Evolutionary conservation across 2,329 filamentous ascomycete genomes (phyloP), one percentile per base, ranked within the genome.

Genomic region (Fragosphaeria purpurea): DNA sequence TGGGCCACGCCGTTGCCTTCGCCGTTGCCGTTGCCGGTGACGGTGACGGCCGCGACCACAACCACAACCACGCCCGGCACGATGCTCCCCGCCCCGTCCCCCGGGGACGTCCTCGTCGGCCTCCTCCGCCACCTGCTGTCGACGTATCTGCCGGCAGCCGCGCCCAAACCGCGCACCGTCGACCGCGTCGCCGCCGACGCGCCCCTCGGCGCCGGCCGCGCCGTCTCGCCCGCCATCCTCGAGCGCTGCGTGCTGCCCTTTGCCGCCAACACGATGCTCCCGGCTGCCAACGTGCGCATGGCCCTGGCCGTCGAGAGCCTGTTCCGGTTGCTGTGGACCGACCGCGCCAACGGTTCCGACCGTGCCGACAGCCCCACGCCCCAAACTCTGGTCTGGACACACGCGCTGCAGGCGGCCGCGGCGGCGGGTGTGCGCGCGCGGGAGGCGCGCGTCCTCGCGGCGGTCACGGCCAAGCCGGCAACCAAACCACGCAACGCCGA

Each of bases 221-320:
- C 30, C 31, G 60, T 80, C 42, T 73, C 72, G 5, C 60, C 65
- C 30, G 58, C 57, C 6, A 74, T 80, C 55, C 62, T 80, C 41
- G 68, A 74, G 59, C 62, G 70, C 42, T 82, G 81, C 59, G 90
- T 81, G 62, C 72, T 88, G 2, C 79, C 79, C 0, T 81, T 76
- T 56, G 71, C 83, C 0, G 84, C 86, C 1, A 82, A 78, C 52
- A 79, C 75, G 0, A 69, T 75, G 11, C 73, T 71, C 6, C 64
- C 76, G 1, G 74, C 79, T 22, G 85, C 88, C 55, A 90, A 93
- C 58, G 82, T 83, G 33, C 86, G 85, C 62, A 72, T 90, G 39
- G 82, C 83, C 2, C 65, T 90, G 8, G 64, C 86, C 34, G 67
- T 88, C 0, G 87, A 91, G 65, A 73, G 72, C 2, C 65, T 88